A percentile compares a stretch with the other conserved stretches of the same genome.
phyloP scores from a whole-genome alignment of 1,139 yeast species.

The Debaryomyces robertsiae region DNA sequence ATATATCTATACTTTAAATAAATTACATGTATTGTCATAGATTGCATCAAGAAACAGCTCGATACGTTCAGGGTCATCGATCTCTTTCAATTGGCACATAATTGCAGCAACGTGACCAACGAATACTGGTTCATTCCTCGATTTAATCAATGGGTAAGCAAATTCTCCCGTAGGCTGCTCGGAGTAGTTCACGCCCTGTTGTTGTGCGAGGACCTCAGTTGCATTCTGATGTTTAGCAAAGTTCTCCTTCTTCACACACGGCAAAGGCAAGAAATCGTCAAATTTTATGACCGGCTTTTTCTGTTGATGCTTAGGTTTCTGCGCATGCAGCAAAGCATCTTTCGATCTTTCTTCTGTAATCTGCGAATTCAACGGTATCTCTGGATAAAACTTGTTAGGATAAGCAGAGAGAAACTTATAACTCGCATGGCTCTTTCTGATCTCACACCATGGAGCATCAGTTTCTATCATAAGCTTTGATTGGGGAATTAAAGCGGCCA shows the following conservation, averaged over 20 bases:
- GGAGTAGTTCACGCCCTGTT: conserved; percentile 11
- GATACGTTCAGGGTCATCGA: conserved; percentile 45
- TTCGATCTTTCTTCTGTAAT: conserved; percentile 14
- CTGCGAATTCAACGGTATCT: conserved; percentile 18
- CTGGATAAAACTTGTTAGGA: conserved; percentile 60
- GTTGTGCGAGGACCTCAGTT: conserved; percentile 20
- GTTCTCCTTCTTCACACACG: conserved; percentile 66
- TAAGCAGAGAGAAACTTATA: conserved; percentile 54
- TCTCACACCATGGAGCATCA: conserved; percentile 98
- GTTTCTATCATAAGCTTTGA: conserved; percentile 80
- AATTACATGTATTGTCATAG: conserved; percentile 60
- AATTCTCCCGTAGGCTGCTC: conserved; percentile 30
- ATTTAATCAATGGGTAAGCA: conserved; percentile 64
- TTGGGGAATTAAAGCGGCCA: conserved; percentile 66
- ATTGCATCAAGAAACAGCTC: conserved; percentile 60
- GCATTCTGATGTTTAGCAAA: conserved; percentile 37
- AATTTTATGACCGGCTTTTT: conserved; percentile 26
- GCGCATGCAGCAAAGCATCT: conserved; percentile 11
- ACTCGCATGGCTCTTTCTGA: conserved; percentile 80
- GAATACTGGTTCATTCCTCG: conserved; percentile 89
- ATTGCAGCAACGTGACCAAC: conserved; percentile 82
- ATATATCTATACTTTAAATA: conserved; percentile 46
- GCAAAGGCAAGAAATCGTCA: conserved; percentile 59
- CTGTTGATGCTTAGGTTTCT: conserved; percentile 7
- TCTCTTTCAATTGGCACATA: conserved; percentile 55